Conservation (phyloP, 2,329 filamentous ascomycete genomes). For the Geoglossum cookeanum region DNA sequence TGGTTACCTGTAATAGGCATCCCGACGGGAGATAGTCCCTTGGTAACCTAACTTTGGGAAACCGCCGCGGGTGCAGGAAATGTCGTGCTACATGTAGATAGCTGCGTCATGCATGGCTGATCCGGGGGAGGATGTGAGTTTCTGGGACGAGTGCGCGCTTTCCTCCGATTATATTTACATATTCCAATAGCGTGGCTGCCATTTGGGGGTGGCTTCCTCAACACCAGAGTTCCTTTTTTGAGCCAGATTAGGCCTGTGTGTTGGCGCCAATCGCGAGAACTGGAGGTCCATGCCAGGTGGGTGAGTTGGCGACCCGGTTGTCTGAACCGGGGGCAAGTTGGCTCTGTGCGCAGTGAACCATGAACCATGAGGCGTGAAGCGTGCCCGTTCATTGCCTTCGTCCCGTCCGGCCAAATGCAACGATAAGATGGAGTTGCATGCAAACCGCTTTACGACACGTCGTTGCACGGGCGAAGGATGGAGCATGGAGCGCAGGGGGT, state of each 20-base stretch:
- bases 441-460: slow-evolving; percentile 3
- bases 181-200: background rate
- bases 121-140: background rate
- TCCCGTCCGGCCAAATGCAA: background rate
- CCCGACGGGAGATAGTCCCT: background rate
- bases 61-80: background rate
- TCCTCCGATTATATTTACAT: too few relatives aligned
- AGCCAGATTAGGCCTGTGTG: background rate
- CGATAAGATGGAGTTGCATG: background rate
- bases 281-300: background rate
- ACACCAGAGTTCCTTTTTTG: background rate
- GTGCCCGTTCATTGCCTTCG: background rate
- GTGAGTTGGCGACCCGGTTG: background rate
- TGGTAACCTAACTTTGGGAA: background rate
- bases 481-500: background rate
- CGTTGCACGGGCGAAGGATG: background rate
- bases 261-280: slow-evolving; percentile 1
- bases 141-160: background rate
- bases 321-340: background rate
- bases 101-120: background rate
- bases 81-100: background rate
- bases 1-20: background rate
- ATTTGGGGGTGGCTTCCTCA: background rate
- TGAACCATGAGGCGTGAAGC: background rate
- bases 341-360: background rate